Base-by-base conservation (phyloP, 768 basidiomycete species). In the Candolleomyces eurysporus region DNA sequence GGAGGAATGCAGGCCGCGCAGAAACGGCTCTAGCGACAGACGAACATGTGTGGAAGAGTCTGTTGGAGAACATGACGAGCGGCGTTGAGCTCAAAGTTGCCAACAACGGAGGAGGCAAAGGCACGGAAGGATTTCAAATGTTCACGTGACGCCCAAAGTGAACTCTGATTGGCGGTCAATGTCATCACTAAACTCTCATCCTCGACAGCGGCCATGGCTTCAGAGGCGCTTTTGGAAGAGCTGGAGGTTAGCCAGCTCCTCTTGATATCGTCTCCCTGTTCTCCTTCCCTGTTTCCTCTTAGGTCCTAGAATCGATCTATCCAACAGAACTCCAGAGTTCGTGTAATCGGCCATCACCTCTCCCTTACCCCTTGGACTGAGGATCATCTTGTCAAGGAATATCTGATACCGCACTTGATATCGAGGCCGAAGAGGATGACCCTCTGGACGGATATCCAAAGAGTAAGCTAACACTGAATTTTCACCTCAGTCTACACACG, bases 251-350 rank as follows among this genome's bases (percentile, higher is more conserved):
- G 59, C 59, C 43, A 45, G 52, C 6, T 55, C 39, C 31, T 48
- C 50, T 53, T 59, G 46, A n/a, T 45, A 26, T 14, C 57, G 36
- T 46, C 43, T 62, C 40, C 64, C 36, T 16, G 54, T 65, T 58
- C 63, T 63, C 55, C 62, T 61, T 60, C 42, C 64, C 36, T 16
- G 45, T 51, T 43, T 51, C 54, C 21, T 50, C 46, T 19, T 68
- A 96, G 91, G 94, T 97, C 30, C 83, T 98, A 66, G 94, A 96
- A 77, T 89, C 94, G 3, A 98, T 98, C 73, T 98, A 96, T 73
- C 94, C 96, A 5, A 89, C 92, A 65, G 96, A 98, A 74, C 79
- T 97, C 61, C 84, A 89, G 69, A 91, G 96, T 97, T 78, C 71
- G 94, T 91, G 65, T 66, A 68, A 66, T 68, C 61, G 70, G 68